These are phyloP conservation scores for Neolentinus lepideus DNA, from an alignment of 1,284 basidiomycete genomes.

Conservation along the genomic window DNA sequence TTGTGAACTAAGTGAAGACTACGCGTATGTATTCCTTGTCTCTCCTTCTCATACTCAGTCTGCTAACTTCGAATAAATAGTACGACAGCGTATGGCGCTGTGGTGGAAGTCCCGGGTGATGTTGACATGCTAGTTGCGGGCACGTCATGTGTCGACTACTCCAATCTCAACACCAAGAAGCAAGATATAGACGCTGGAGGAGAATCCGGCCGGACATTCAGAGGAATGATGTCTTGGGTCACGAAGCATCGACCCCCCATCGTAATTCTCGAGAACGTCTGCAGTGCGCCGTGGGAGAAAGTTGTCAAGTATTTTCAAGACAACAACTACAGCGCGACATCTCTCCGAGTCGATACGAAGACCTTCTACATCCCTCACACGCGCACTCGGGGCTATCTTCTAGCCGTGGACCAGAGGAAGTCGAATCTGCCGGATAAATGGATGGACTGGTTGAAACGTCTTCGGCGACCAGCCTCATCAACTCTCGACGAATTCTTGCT, in stretches of 20 bases:
- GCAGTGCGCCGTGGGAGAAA: conserved; percentile 80
- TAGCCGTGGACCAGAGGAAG: conserved; percentile 63
- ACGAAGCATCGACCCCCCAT: conserved; percentile 81
- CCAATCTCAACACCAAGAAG: conserved; percentile 89
- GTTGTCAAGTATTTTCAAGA: conserved; percentile 75
- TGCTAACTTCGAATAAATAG: conserved; percentile 27
- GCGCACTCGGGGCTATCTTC: conserved; percentile 81
- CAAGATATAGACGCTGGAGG: conserved; percentile 85
- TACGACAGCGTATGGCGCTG: conserved; percentile 87
- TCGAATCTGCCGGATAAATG: conserved; percentile 65
- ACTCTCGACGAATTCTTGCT: conserved; percentile 91
- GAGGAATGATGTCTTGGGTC: conserved; percentile 92
- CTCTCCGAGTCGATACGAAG: conserved; percentile 82
- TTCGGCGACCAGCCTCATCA: conserved; percentile 82
- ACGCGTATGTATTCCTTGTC: conserved; percentile 53
- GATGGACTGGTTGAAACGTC: conserved; percentile 57
- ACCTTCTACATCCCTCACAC: conserved; percentile 94
- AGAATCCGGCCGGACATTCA: conserved; percentile 86
- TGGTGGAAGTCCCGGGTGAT: conserved; percentile 82
- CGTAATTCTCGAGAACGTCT: conserved; percentile 93
- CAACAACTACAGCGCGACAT: conserved; percentile 73
- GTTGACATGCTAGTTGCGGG: conserved; percentile 90
- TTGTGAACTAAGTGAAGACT: conserved; percentile 76
- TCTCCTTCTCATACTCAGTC: conserved; percentile 5
- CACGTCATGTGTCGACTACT: conserved; percentile 96